Evolutionary conservation across 495 filamentous ascomycete species (phyloP).

Genomic region (Penicillium ochrochloron): DNA sequence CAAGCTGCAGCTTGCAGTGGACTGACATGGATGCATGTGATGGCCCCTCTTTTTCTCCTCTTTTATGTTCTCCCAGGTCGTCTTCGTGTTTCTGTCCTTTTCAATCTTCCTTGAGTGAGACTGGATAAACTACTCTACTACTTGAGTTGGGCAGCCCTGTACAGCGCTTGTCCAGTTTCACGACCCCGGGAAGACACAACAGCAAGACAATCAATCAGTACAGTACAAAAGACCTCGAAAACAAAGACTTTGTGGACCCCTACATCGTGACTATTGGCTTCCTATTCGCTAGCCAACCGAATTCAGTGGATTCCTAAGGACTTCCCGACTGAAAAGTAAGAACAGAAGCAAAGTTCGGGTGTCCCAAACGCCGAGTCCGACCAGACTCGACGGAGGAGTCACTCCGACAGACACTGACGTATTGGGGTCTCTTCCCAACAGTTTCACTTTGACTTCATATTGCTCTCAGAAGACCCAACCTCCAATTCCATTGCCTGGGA

Average conservation of each 20-base stretch:
- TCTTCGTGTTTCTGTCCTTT: not conserved
- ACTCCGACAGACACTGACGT: not conserved
- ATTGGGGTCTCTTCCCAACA: not conserved
- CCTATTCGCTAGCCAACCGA: not conserved
- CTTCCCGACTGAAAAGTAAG: not conserved
- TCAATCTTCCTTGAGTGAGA: not conserved
- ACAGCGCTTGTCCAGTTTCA: not conserved
- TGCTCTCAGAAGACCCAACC: not conserved
- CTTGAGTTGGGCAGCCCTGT: not conserved
- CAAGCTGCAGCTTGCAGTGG: constrained; percentile 9
- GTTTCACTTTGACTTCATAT: constrained; percentile 7
- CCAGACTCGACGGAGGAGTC: not conserved
- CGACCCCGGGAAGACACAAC: constrained; percentile 8
- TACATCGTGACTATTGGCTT: not conserved
- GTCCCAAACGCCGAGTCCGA: not conserved
- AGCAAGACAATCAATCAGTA: not conserved
- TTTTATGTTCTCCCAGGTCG: not conserved
- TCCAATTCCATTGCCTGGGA: not conserved
- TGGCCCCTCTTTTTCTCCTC: constrained; percentile 22
- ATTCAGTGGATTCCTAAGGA: not conserved
- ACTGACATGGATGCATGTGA: constrained; percentile 24
- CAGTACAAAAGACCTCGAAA: not conserved
- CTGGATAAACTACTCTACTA: not conserved
- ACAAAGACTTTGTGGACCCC: not conserved
- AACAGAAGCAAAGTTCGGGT: not conserved